Evolutionary conservation across 768 basidiomycete genomes (phyloP).

Genomic region (Lentinula sp.): DNA sequence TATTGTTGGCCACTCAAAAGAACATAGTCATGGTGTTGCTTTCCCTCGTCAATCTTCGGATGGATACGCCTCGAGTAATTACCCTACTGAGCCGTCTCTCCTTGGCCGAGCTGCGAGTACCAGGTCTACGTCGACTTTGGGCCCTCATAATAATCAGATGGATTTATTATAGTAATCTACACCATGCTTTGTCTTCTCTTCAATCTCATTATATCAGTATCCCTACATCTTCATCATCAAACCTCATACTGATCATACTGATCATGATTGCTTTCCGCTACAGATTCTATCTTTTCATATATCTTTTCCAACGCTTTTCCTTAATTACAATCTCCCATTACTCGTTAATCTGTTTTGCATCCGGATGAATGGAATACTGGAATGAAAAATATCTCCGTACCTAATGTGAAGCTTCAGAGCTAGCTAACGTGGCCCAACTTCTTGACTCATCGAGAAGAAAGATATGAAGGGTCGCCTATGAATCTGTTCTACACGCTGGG

Average conservation of each 20-base stretch:
- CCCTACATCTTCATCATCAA: neutral
- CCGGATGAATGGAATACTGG: neutral
- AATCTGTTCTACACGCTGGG: neutral
- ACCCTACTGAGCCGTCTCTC: neutral
- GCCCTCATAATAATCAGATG: neutral
- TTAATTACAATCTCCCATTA: too few relatives aligned
- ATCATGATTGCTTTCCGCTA: too few relatives aligned
- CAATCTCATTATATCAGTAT: neutral
- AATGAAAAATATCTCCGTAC: too few relatives aligned
- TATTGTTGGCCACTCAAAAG: neutral
- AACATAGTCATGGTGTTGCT: neutral
- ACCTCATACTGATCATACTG: too few relatives aligned
- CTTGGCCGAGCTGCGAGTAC: neutral
- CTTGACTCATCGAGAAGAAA: too few relatives aligned
- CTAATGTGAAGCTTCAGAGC: too few relatives aligned
- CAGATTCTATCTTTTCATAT: neutral
- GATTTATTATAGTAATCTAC: neutral
- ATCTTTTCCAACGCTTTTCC: too few relatives aligned
- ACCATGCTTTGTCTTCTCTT: neutral
- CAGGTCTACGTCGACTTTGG: slow-evolving; percentile 1
- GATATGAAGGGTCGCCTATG: too few relatives aligned
- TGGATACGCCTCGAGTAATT: neutral
- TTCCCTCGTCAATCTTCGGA: neutral
- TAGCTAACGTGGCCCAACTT: neutral
- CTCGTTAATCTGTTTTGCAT: too few relatives aligned